Evolutionary conservation across 192 early-diverging fungal species (phyloP), one percentile per base, ranked within the genome.

Genomic region (Gaertneriomyces semiglobifer): DNA sequence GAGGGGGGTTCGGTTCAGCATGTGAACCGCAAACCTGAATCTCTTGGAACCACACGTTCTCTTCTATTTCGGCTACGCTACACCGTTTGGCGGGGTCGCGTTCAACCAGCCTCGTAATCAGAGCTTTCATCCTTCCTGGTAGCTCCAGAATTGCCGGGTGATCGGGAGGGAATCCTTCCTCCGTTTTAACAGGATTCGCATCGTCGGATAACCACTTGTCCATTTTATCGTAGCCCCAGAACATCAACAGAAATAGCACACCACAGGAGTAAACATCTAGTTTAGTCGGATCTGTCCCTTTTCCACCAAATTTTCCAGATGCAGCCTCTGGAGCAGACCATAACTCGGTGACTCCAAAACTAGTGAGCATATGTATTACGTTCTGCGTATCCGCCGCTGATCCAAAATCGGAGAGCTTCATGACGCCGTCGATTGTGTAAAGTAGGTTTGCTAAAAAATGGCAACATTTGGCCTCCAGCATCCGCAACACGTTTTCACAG

Each of bases 151-250:
- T 52, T 2, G 66, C 41, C 7, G 66, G 66, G 40, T 68, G 66
- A 61, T 20, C 10, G 7, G 18, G 18, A 3, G 60, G 58, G 50
- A 61, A 62, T 52, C 47, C 47, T 63, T 20, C 62, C 50, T n/a
- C 10, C 12, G 12, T 57, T 44, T 44, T 59, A n/a, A 20, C 40
- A 40, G 18, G 53, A 43, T 66, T 16, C 44, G 50, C 16, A 25
- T 25, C 46, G 10, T 9, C 18, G n/a, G 16, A 7, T 2, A 68
- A 19, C 66, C 66, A 68, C 11, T 11, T 38, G 44, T 65, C 57
- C 66, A 68, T 44, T 41, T 62, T 68, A 14, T 63, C 66, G 44
- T 48, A 68, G 8, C 66, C 66, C 66, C 66, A 68, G 25, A 38
- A 68, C 66, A 68, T 68, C 16, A 41, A 10, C 39, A 68, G 33